phyloP scores from a whole-genome alignment of 306 rosid species.

The Corylus americana region DNA sequence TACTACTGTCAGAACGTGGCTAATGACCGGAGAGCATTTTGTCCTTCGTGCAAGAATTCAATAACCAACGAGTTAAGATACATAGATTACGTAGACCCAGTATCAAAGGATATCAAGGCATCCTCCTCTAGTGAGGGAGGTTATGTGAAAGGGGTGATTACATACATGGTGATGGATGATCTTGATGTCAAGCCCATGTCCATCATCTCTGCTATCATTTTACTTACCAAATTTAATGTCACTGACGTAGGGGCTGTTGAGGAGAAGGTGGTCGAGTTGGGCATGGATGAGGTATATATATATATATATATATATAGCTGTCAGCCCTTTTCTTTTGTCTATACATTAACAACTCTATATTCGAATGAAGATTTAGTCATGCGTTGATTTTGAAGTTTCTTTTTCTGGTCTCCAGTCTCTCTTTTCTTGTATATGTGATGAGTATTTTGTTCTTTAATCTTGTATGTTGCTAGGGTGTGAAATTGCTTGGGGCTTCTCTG shows the following conservation, averaged over 20 bases:
- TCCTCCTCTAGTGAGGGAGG: slow-evolving; percentile 1
- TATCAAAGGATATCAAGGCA: not conserved
- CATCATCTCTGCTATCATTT: not conserved
- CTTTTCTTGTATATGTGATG: too few species aligned
- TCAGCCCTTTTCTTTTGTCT: not conserved
- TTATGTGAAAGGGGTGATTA: slow-evolving; percentile 27
- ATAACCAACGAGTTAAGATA: not conserved
- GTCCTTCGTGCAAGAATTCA: too few species aligned
- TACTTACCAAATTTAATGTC: slow-evolving; percentile 25
- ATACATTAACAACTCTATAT: too few species aligned
- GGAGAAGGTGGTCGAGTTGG: slow-evolving; percentile 25
- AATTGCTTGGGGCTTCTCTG: slow-evolving; percentile 14
- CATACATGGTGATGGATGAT: slow-evolving; percentile 44
- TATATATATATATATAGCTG: too few species aligned
- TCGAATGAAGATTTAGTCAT: too few species aligned
- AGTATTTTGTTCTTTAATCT: not conserved
- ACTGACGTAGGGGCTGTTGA: slow-evolving; percentile 24
- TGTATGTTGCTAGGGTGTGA: slow-evolving; percentile 11
- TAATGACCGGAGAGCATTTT: too few species aligned
- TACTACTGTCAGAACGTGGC: too few species aligned
- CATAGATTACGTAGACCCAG: not conserved
- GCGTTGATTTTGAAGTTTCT: too few species aligned
- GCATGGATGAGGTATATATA: slow-evolving; percentile 31
- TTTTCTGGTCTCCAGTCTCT: too few species aligned
- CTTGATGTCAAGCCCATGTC: slow-evolving; percentile 37